Evolutionary conservation across 169 alveolate genomes (phyloP).

Genomic region (Plasmodium gallinaceum): DNA sequence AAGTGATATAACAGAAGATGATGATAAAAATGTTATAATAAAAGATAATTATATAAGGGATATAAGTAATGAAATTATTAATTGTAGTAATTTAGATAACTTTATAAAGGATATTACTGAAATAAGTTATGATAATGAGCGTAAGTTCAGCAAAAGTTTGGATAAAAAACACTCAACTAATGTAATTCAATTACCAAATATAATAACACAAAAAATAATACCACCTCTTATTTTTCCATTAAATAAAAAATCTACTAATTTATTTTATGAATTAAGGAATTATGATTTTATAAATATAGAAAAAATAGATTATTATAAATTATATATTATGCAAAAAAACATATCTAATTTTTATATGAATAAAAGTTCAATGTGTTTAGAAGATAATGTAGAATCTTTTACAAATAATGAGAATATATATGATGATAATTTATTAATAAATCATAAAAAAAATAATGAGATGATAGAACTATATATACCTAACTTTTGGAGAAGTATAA

Average conservation of each 20-base stretch:
- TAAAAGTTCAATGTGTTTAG: constrained; percentile 8
- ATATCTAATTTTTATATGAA: constrained; percentile 9
- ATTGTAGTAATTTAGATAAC: not conserved
- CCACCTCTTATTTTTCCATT: constrained; percentile 60
- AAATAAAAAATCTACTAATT: constrained; percentile 39
- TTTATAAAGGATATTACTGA: constrained; percentile 27
- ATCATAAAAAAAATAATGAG: constrained; percentile 48
- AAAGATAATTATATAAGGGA: constrained; percentile 3
- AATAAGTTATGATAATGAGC: not conserved
- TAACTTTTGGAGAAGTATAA: constrained; percentile 92
- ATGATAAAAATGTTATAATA: not conserved
- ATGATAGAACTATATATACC: constrained; percentile 88
- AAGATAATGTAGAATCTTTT: not conserved
- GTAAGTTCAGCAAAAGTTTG: not conserved
- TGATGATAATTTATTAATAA: not conserved
- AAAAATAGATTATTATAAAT: constrained; percentile 48
- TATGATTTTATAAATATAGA: constrained; percentile 42
- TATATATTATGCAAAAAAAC: constrained; percentile 27
- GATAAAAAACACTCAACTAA: not conserved
- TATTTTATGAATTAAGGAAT: constrained; percentile 36
- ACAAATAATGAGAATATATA: not conserved
- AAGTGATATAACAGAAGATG: constrained; percentile 8
- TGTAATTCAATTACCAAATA: constrained; percentile 17
- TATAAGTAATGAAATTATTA: not conserved
- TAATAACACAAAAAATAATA: constrained; percentile 49